A percentile compares a stretch with the other conserved stretches of the same genome.
These are phyloP conservation scores for Penstemon eatonii DNA, from an alignment of 257 asterid species.

Conservation along the genomic window DNA sequence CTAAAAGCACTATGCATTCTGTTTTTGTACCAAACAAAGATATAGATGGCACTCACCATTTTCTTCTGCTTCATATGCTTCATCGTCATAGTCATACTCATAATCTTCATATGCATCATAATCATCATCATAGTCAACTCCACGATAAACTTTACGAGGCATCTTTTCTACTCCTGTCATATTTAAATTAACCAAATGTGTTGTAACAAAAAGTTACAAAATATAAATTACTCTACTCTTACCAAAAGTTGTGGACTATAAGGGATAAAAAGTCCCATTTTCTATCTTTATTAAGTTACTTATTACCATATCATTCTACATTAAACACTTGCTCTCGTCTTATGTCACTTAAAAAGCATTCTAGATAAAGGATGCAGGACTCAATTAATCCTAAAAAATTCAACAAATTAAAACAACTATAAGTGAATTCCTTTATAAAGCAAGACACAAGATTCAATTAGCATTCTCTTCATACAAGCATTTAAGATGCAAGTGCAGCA, in stretches of 20 bases:
- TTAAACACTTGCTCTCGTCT: neutral
- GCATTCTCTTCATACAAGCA: too few species aligned
- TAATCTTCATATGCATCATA: constrained; percentile 55
- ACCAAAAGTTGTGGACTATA: neutral
- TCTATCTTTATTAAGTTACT: neutral
- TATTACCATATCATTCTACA: neutral
- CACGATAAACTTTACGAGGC: constrained; percentile 73
- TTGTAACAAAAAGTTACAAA: neutral
- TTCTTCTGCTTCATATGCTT: constrained; percentile 42
- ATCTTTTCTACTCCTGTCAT: constrained; percentile 46
- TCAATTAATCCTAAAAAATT: neutral
- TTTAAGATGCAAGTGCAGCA: too few species aligned
- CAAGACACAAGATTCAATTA: too few species aligned
- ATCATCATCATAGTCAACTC: constrained; percentile 50
- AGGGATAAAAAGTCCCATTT: neutral
- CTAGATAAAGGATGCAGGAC: neutral
- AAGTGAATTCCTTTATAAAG: too few species aligned
- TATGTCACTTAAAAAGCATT: neutral
- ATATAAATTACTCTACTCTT: constrained; percentile 2
- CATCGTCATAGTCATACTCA: constrained; percentile 52
- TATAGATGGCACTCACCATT: constrained; percentile 46
- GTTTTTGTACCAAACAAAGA: constrained; percentile 11
- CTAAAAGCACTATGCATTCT: constrained; percentile 12
- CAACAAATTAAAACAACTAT: neutral
- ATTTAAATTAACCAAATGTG: neutral